These are phyloP conservation scores for Apiotrichum gamsii DNA, from an alignment of 1,284 basidiomycete species.

Conservation along the genomic window DNA sequence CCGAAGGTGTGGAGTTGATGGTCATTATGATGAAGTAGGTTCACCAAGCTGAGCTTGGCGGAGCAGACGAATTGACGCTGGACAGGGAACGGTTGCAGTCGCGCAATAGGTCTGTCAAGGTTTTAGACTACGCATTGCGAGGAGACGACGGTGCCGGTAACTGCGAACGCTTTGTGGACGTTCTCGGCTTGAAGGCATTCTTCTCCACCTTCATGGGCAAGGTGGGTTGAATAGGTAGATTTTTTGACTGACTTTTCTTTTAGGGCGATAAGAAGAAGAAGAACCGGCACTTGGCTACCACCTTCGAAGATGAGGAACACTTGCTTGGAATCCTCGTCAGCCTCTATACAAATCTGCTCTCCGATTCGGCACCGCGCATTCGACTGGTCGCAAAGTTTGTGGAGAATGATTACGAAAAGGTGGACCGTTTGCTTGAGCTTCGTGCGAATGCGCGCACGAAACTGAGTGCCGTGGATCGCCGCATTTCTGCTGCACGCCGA, in stretches of 20 bases:
- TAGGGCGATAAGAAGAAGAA: constrained; percentile 57
- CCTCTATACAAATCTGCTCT: constrained; percentile 78
- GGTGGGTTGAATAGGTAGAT: constrained; percentile 49
- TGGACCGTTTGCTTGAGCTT: constrained; percentile 84
- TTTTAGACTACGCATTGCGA: constrained; percentile 84
- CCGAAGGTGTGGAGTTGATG: constrained; percentile 95
- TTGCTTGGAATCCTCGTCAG: constrained; percentile 81
- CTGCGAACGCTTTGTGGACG: constrained; percentile 85
- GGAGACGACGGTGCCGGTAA: constrained; percentile 63
- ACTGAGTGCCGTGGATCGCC: constrained; percentile 57
- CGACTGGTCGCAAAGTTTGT: constrained; percentile 90
- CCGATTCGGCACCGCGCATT: constrained; percentile 73
- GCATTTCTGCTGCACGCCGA: constrained; percentile 62
- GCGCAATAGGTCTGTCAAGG: constrained; percentile 76
- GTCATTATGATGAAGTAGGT: constrained; percentile 86
- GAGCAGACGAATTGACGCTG: constrained; percentile 7
- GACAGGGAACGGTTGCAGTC: constrained; percentile 75
- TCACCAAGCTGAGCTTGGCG: too few species aligned
- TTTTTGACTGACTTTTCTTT: constrained; percentile 1
- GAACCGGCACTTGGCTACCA: constrained; percentile 53
- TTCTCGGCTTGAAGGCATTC: constrained; percentile 75
- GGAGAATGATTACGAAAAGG: constrained; percentile 82
- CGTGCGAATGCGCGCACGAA: constrained; percentile 62
- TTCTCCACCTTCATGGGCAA: constrained; percentile 92
- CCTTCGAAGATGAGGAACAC: constrained; percentile 78